Evolutionary conservation across 306 rosid species (phyloP).

Genomic region (Quercus gilva): DNA sequence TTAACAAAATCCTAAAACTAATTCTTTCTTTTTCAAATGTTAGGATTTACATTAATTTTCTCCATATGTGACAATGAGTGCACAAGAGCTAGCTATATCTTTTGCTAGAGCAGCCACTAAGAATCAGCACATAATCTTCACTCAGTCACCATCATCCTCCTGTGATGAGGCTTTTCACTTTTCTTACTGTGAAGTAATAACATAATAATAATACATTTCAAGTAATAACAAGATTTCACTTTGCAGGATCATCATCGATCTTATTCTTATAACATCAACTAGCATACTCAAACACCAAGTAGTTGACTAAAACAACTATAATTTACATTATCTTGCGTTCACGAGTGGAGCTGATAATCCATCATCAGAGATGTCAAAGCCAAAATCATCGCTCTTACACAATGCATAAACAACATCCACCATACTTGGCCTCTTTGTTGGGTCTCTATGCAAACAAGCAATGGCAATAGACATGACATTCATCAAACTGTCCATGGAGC

Average conservation of each 20-base stretch:
- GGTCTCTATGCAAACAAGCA: constrained; percentile 73
- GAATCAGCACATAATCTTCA: no score
- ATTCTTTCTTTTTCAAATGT: no score
- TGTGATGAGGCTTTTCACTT: neutral
- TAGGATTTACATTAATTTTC: no score
- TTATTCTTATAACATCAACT: neutral
- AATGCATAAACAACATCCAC: constrained; percentile 77
- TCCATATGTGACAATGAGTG: no score
- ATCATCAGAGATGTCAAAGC: constrained; percentile 71
- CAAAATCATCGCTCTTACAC: constrained; percentile 61
- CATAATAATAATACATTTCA: neutral
- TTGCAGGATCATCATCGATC: neutral
- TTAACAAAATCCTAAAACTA: no score
- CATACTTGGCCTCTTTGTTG: constrained; percentile 76
- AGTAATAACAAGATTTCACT: neutral
- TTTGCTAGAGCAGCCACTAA: neutral
- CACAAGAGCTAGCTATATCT: neutral
- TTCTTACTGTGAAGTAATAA: neutral
- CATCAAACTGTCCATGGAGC: constrained; percentile 60
- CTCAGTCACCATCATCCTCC: no score
- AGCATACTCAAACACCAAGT: neutral
- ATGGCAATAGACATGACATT: constrained; percentile 53
- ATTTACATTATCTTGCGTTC: constrained; percentile 46
- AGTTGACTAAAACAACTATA: neutral
- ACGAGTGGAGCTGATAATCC: constrained; percentile 42